Conservation (phyloP, 176 grass and related monocot species). For the Musa beccarii region DNA sequence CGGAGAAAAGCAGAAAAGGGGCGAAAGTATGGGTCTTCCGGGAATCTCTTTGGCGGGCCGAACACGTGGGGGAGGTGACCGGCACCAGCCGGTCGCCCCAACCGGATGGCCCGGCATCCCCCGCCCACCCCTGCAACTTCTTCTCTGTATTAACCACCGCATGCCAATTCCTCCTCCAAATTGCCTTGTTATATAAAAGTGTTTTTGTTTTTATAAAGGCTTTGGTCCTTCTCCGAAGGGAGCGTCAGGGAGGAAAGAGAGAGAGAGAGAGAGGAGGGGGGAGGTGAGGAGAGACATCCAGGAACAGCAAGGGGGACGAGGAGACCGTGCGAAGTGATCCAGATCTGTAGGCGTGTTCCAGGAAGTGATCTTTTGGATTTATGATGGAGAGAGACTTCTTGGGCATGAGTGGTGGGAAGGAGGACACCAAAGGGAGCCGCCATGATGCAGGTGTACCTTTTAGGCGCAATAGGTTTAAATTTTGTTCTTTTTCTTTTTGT, state of each 20-base stretch:
- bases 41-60: too few species aligned
- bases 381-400: slow-evolving; percentile 14
- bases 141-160: background rate
- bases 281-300: background rate
- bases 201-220: background rate
- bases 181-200: background rate
- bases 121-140: background rate
- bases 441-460: slow-evolving; percentile 1
- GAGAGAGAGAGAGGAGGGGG: background rate
- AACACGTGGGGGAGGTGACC: too few species aligned
- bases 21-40: too few species aligned
- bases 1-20: too few species aligned
- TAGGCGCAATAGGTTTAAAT: background rate
- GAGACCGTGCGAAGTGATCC: background rate
- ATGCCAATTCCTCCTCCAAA: background rate
- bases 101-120: too few species aligned
- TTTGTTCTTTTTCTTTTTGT: background rate
- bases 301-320: background rate
- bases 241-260: background rate
- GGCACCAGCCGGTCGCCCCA: too few species aligned
- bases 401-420: background rate
- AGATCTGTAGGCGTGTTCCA: background rate
- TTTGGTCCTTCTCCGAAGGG: background rate
- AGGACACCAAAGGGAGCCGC: background rate
- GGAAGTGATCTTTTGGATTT: background rate